Evolutionary conservation across 2,329 filamentous ascomycete genomes (phyloP).

Genomic region (Metarhizium humberi): DNA sequence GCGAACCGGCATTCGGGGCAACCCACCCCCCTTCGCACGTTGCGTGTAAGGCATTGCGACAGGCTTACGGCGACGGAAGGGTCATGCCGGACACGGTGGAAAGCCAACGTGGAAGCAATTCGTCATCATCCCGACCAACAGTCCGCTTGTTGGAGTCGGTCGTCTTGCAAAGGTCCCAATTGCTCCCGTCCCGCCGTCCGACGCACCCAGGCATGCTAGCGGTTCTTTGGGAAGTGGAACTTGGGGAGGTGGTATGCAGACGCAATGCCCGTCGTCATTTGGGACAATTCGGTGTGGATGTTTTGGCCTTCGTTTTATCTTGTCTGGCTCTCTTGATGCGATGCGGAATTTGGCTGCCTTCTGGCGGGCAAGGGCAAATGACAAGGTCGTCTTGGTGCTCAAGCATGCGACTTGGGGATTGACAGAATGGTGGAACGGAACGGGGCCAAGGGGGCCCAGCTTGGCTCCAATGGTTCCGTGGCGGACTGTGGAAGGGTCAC

Average conservation of each 20-base stretch:
- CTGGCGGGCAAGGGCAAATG: not conserved
- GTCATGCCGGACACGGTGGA: not conserved
- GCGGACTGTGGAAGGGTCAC: too few relatives aligned
- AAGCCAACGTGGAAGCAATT: not conserved
- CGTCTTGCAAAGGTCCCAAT: not conserved
- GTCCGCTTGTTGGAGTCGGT: too few relatives aligned
- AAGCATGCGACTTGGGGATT: not conserved
- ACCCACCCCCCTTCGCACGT: slow-evolving; percentile 1
- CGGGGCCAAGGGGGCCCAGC: too few relatives aligned
- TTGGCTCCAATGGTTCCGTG: too few relatives aligned
- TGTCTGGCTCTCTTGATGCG: not conserved
- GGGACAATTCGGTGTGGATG: not conserved
- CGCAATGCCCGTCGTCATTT: slow-evolving; percentile 2
- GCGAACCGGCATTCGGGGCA: slow-evolving; percentile 4
- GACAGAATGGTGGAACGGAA: not conserved
- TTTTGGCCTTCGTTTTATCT: not conserved
- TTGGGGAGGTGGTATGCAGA: not conserved
- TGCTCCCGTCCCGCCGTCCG: not conserved
- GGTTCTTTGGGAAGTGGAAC: not conserved
- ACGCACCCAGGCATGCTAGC: not conserved
- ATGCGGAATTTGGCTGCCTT: not conserved
- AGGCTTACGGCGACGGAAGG: slow-evolving; percentile 1
- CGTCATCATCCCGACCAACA: not conserved
- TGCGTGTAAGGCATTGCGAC: slow-evolving; percentile 1
- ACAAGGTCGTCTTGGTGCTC: too few relatives aligned